Evolutionary conservation across 2,329 filamentous ascomycete genomes (phyloP).

Genomic region (Pestalotiopsis sp.): DNA sequence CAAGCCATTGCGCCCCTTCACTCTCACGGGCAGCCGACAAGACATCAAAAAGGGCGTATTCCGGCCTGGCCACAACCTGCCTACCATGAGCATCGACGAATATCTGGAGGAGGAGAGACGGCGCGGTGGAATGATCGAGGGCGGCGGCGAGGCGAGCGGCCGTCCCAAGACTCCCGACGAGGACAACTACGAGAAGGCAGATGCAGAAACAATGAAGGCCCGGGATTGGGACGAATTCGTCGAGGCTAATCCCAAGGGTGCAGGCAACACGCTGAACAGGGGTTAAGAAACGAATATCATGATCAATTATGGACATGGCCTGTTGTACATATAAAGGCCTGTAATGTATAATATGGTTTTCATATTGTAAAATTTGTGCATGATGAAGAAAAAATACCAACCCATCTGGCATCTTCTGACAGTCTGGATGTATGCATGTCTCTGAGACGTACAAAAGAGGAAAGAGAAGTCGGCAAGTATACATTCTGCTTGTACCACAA

Average conservation of each 20-base stretch:
- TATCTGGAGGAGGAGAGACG: slow-evolving; percentile 90
- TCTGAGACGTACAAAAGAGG: neutral
- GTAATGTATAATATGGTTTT: slow-evolving; percentile 11
- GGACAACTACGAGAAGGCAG: slow-evolving; percentile 85
- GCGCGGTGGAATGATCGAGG: slow-evolving; percentile 87
- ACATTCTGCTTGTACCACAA: too few relatives aligned
- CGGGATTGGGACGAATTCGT: slow-evolving; percentile 93
- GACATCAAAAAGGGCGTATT: slow-evolving; percentile 83
- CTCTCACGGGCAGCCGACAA: slow-evolving; percentile 76
- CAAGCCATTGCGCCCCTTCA: slow-evolving; percentile 90
- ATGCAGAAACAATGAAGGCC: slow-evolving; percentile 91
- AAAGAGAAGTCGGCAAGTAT: neutral
- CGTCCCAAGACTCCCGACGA: slow-evolving; percentile 77
- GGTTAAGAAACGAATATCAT: slow-evolving; percentile 43
- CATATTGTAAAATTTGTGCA: neutral
- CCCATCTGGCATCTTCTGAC: neutral
- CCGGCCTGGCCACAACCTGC: slow-evolving; percentile 86
- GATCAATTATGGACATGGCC: neutral
- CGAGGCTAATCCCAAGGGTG: slow-evolving; percentile 84
- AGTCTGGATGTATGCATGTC: neutral
- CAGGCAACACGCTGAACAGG: slow-evolving; percentile 82
- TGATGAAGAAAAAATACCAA: neutral
- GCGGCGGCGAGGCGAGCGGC: slow-evolving; percentile 77
- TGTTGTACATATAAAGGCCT: neutral
- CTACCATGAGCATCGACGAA: slow-evolving; percentile 97